These are phyloP conservation scores for Mortierella claussenii DNA, from an alignment of 192 early-diverging fungal species.

Conservation along the genomic window DNA sequence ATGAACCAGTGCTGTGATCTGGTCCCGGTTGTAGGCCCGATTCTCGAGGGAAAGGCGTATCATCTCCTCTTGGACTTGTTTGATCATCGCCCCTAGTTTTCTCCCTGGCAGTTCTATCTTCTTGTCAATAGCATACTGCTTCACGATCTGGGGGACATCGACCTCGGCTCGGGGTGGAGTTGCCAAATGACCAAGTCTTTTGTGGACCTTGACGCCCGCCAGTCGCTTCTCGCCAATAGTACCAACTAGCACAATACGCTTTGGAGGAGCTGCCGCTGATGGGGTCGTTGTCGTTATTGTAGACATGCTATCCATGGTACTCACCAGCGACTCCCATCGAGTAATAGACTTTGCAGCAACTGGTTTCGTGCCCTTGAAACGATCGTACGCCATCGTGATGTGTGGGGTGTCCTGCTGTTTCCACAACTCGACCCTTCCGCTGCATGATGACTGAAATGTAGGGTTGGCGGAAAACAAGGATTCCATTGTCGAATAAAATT, in stretches of 20 bases:
- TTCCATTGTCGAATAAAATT: not conserved
- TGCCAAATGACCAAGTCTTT: slow-evolving; percentile 18
- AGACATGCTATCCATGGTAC: not conserved
- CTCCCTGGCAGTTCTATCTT: slow-evolving; percentile 1
- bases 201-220: slow-evolving; percentile 1
- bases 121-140: not conserved
- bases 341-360: not conserved
- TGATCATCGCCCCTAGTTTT: slow-evolving; percentile 12
- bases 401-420: slow-evolving; percentile 11
- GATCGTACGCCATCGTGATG: slow-evolving; percentile 22
- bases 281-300: not conserved
- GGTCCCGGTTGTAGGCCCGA: slow-evolving; percentile 8
- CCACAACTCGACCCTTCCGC: slow-evolving; percentile 6
- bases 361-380: not conserved
- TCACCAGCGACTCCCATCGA: slow-evolving; percentile 2
- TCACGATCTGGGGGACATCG: slow-evolving; percentile 12
- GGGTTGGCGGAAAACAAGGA: not conserved
- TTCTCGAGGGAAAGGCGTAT: slow-evolving; percentile 12
- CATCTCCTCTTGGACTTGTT: slow-evolving; percentile 17
- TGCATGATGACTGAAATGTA: not conserved
- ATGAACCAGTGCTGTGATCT: slow-evolving; percentile 10
- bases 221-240: slow-evolving; percentile 24
- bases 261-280: not conserved
- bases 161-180: slow-evolving; percentile 17
- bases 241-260: slow-evolving; percentile 24